Percentiles rank a stretch among this genome's conserved stretches.
Evolutionary conservation across 1,284 basidiomycete species (phyloP).

Genomic region (Rhodofomes roseus): DNA sequence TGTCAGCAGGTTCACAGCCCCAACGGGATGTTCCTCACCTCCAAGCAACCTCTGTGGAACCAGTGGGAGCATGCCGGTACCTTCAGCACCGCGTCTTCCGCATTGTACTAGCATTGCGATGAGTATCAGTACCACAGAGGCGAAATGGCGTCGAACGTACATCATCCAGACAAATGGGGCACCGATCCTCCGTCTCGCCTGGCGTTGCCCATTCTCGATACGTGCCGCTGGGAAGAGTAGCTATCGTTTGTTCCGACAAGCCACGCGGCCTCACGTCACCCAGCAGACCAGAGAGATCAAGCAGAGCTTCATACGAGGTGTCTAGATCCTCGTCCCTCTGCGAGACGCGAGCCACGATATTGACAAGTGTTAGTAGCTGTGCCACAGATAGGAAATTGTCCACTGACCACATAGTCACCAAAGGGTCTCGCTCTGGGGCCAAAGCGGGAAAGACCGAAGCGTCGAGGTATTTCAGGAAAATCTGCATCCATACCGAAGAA

Average conservation of each 20-base stretch:
- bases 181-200: conserved; percentile 60
- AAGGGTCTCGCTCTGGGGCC: conserved; percentile 26
- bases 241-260: conserved; percentile 56
- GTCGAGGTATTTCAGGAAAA: conserved; percentile 8
- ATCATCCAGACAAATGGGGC: conserved; percentile 78
- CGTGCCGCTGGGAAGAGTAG: conserved; percentile 50
- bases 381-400: not conserved
- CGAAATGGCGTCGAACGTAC: conserved; percentile 39
- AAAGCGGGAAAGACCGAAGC: conserved; percentile 1
- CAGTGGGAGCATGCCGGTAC: conserved; percentile 70
- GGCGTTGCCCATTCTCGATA: conserved; percentile 64
- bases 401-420: conserved; percentile 61
- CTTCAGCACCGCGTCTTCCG: conserved; percentile 54
- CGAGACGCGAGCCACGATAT: not conserved
- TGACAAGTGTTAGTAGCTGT: not conserved
- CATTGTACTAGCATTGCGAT: conserved; percentile 47
- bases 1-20: not conserved
- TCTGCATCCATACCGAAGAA: not conserved
- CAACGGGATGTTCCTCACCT: conserved; percentile 38
- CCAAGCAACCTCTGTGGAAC: conserved; percentile 69
- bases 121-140: not conserved
- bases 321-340: conserved; percentile 74
- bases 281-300: conserved; percentile 52
- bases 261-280: conserved; percentile 63
- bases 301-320: conserved; percentile 62